Conservation (phyloP, 2,329 filamentous ascomycete species). For the Penicillium sclerotigenum region DNA sequence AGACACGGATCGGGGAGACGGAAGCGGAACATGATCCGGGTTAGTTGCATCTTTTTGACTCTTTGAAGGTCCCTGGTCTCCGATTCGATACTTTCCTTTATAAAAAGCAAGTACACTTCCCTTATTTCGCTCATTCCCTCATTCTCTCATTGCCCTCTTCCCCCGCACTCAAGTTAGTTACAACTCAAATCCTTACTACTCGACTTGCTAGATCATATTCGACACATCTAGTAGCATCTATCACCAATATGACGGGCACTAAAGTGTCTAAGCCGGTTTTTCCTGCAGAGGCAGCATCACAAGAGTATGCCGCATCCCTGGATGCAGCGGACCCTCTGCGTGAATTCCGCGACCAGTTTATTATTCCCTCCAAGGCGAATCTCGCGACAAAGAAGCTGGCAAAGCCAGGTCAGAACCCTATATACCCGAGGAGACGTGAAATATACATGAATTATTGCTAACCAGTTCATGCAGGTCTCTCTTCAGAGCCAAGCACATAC, state of each 20-base stretch:
- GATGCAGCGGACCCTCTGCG: conserved; percentile 60
- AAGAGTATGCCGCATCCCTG: conserved; percentile 47
- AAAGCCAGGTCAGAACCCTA: conserved; percentile 32
- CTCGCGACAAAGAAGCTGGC: conserved; percentile 62
- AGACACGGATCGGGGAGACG: conserved; percentile 19
- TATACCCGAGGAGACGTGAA: background rate
- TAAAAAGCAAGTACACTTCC: conserved; percentile 12
- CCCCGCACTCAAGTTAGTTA: background rate
- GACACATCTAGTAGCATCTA: background rate
- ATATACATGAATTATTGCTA: conserved; percentile 3
- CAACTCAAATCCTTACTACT: background rate
- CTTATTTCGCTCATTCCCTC: too few relatives aligned
- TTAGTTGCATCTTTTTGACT: conserved; percentile 11
- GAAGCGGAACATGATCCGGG: conserved; percentile 23
- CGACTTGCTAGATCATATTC: background rate
- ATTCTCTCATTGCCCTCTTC: too few relatives aligned
- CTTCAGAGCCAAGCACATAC: conserved; percentile 57
- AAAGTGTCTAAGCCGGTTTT: conserved; percentile 28
- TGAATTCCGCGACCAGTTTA: conserved; percentile 67
- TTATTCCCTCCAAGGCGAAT: conserved; percentile 71
- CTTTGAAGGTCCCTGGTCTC: background rate
- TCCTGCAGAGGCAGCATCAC: conserved; percentile 30
- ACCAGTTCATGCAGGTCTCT: conserved; percentile 28
- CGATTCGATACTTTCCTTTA: conserved; percentile 9
- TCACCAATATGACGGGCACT: conserved; percentile 10